A percentile compares a stretch with the other conserved stretches of the same genome.
Conservation (phyloP, 768 basidiomycete genomes). For the Russula vinacea region DNA sequence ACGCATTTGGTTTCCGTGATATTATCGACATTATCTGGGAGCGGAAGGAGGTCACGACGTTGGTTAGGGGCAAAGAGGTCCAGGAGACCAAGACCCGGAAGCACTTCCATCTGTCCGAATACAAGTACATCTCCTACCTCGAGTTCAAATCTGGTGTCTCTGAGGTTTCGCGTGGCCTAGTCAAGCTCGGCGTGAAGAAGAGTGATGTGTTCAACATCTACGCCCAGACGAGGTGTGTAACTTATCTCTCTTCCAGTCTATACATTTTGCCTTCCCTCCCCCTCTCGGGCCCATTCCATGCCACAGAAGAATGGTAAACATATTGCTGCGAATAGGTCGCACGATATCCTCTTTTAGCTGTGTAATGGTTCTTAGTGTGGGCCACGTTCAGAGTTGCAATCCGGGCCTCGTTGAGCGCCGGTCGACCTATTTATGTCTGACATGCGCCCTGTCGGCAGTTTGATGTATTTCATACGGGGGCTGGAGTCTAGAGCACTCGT, state of each 20-base stretch:
- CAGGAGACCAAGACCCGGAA: conserved; percentile 94
- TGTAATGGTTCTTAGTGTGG: no score
- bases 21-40: conserved; percentile 72
- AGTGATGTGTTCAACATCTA: conserved; percentile 88
- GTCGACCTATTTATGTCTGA: no score
- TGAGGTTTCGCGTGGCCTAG: conserved; percentile 66
- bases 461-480: no score
- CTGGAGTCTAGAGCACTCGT: no score
- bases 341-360: no score
- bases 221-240: conserved; percentile 72
- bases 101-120: conserved; percentile 88
- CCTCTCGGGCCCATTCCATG: not conserved
- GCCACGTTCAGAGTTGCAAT: no score
- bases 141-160: conserved; percentile 64
- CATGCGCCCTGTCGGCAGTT: no score
- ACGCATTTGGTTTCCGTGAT: conserved; percentile 80
- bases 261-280: not conserved
- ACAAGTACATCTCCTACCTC: conserved; percentile 74
- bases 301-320: not conserved
- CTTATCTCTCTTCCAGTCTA: not conserved
- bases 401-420: no score
- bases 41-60: conserved; percentile 85
- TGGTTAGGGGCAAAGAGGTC: conserved; percentile 76
- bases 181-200: conserved; percentile 64
- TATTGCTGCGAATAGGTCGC: no score